Evolutionary conservation across 78 protist species (phyloP).

Genomic region (Cavenderia fasciculata): DNA sequence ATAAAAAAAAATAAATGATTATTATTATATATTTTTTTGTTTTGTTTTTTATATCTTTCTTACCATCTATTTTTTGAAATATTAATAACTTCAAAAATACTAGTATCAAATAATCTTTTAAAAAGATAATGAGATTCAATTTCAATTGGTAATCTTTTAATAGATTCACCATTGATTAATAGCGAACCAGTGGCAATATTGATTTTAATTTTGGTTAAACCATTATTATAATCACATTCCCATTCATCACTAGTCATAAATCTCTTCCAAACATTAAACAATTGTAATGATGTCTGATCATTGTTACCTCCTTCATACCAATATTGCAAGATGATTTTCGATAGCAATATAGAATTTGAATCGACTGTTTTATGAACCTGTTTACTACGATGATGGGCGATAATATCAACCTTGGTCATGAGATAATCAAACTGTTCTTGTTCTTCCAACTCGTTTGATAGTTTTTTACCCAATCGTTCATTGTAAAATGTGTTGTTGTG

Average conservation of each 20-base stretch:
- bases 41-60: not conserved
- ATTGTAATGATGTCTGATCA: not conserved
- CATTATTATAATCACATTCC: not conserved
- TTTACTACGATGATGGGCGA: too few relatives aligned
- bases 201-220: not conserved
- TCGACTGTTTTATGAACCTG: not conserved
- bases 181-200: not conserved
- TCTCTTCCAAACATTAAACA: not conserved
- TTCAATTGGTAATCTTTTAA: not conserved
- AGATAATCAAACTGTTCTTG: too few relatives aligned
- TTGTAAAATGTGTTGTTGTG: too few relatives aligned
- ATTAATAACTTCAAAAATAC: not conserved
- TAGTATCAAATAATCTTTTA: not conserved
- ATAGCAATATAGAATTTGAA: not conserved
- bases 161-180: not conserved
- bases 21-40: not conserved
- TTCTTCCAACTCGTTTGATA: too few relatives aligned
- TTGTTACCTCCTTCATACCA: not conserved
- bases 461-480: too few relatives aligned
- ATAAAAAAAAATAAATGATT: not conserved
- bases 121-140: not conserved
- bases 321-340: not conserved
- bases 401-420: too few relatives aligned
- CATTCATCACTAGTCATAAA: not conserved
- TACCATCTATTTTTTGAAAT: not conserved